Base-by-base conservation (phyloP, 2,329 filamentous ascomycete species). In the Byssochlamys sp. region DNA sequence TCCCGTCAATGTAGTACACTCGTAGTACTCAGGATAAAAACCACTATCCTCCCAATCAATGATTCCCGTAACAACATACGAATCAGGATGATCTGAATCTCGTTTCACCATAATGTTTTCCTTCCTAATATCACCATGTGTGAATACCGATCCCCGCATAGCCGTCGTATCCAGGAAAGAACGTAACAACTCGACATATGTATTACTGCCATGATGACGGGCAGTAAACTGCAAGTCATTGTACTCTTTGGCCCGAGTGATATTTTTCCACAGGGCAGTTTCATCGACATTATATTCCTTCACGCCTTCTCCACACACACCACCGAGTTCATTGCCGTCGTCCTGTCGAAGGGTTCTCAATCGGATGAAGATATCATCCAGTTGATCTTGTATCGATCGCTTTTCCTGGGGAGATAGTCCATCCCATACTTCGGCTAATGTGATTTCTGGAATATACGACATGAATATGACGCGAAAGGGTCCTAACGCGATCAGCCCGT, bases 1-100 rank as follows among this genome's bases (percentile, higher is more conserved):
- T 7, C 58, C 48, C 27, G 65, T 62, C 25, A 66, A 25, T 3
- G 31, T 53, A 35, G 62, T 70, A 51, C 60, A 68, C 56, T 71
- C 68, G 57, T 68, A 63, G 35, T 67, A 67, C 10, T 58, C 58
- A 1, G 68, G 67, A 58, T 71, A 71, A 50, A 70, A 71, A 4
- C 67, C 67, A 55, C 65, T 64, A 49, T 67, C 54, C 35, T 70
- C 68, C 68, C 67, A 71, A 53, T 71, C 67, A 55, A 71, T 65
- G 45, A 69, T 65, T 7, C 67, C 65, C 50, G 61, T 65, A 10
- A 70, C 59, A 2, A 56, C 27, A 53, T 62, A 67, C 12, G 28
- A 6, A 52, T 55, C 28, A 29, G 1, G 28, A 29, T 31, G 52
- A 31, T 60, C 54, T 4, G 45, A 52, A 55, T 62, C 61, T 19